Conservation (phyloP, 2,329 filamentous ascomycete species). For the Samsoniella hepiali region DNA sequence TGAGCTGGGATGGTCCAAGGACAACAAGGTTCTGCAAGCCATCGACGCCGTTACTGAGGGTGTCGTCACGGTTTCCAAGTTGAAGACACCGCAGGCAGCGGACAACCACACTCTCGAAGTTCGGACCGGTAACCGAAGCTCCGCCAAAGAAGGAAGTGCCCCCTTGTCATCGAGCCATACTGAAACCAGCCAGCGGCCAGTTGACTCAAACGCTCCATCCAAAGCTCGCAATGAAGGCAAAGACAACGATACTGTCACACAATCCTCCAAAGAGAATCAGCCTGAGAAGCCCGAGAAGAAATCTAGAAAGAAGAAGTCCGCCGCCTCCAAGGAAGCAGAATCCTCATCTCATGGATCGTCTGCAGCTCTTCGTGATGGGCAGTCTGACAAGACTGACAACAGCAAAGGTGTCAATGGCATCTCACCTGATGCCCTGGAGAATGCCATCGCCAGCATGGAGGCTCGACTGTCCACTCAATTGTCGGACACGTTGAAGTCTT, state of each 20-base stretch:
- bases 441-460: constrained; percentile 54
- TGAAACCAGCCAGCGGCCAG: constrained; percentile 31
- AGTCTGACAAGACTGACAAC: constrained; percentile 31
- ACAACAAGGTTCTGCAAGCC: constrained; percentile 80
- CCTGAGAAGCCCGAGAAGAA: constrained; percentile 62
- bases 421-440: constrained; percentile 48
- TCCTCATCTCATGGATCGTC: constrained; percentile 41
- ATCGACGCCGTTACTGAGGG: constrained; percentile 74
- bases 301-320: constrained; percentile 65
- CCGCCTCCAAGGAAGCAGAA: constrained; percentile 43
- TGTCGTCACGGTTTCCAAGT: constrained; percentile 69
- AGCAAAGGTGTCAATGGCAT: constrained; percentile 33
- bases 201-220: constrained; percentile 32
- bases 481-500: constrained; percentile 51
- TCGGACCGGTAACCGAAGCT: constrained; percentile 32
- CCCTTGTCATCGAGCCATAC: constrained; percentile 27
- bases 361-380: constrained; percentile 34
- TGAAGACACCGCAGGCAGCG: constrained; percentile 52
- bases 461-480: constrained; percentile 48
- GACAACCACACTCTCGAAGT: constrained; percentile 36
- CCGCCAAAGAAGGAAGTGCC: constrained; percentile 35
- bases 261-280: constrained; percentile 37
- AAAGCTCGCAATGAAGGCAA: constrained; percentile 45
- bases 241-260: constrained; percentile 44
- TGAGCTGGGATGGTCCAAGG: constrained; percentile 86